Base-by-base conservation (phyloP, 2,329 filamentous ascomycete species). In the Colletotrichum limetticola region DNA sequence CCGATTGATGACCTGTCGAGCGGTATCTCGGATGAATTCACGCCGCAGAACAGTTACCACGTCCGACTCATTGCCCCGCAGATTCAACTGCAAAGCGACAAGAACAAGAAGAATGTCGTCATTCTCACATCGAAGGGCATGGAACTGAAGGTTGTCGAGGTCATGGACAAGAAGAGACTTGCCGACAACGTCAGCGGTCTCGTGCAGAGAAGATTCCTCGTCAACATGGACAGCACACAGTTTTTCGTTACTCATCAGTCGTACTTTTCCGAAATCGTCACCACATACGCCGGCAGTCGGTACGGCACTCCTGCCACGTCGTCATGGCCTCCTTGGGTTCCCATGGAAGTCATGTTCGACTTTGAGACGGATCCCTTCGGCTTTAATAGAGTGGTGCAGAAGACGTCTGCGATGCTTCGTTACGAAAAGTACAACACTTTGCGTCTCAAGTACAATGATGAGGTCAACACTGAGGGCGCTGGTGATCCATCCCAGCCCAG, bases 341-440 rank as follows among this genome's bases (percentile, higher is more conserved):
- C 97, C 0, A 93, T 99, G 85, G 97, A 99, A 83, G 94, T 98
- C 77, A 98, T 99, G 93, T 98, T 98, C 78, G 95, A 98, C 82
- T 99, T 98, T 82, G 87, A 96, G 76, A 89, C 93, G 6, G 95
- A 97, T 81, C 96, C 97, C 0, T 98, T 98, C 79, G 97, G 97
- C n/a, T 99, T 99, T 86, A 96, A 96, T 81, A 92, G 97, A 73
- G 95, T 99, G 35, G 95, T 99, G 12, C 95, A 98, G 81, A 96
- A 97, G 82, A 99, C 97, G 1, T 99, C 96, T 5, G 97, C 96
- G 26, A 95, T 93, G 85, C 87, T 99, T 76, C 92, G 96, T 72
- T 98, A 97, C 81, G 96, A 99, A 86, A 98, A 99, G 83, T 98
- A 96, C 91, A 99, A 99, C 82, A 96, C 95, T 16, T 88, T 99